Evolutionary conservation across 495 filamentous ascomycete species (phyloP).

Genomic region (Lasiosphaeria ovina): DNA sequence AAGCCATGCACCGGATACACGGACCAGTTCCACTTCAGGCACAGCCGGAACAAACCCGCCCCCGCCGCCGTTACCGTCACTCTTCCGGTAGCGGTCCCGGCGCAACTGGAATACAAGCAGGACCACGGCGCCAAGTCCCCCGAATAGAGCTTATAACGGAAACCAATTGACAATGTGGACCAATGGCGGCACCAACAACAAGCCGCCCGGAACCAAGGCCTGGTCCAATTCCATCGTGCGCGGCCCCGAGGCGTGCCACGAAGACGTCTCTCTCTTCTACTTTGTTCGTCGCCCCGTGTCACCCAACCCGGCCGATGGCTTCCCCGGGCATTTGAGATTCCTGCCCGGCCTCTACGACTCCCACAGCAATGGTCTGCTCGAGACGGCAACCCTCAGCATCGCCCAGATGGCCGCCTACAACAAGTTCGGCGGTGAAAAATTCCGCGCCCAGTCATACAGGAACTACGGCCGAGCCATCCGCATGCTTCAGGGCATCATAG

Average conservation of each 20-base stretch:
- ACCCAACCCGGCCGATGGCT: constrained; percentile 20
- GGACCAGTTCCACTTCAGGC: constrained; percentile 28
- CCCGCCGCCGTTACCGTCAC: not conserved
- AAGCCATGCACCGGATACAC: constrained; percentile 27
- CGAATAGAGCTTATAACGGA: too few species aligned
- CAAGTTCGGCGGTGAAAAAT: constrained; percentile 23
- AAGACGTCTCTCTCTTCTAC: constrained; percentile 26
- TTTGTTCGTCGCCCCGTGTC: constrained; percentile 26
- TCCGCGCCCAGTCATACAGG: constrained; percentile 21
- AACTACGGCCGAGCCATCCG: constrained; percentile 7
- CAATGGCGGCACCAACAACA: too few species aligned
- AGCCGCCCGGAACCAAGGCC: not conserved
- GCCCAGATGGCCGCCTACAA: constrained; percentile 30
- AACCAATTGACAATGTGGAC: too few species aligned
- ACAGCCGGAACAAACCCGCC: constrained; percentile 13
- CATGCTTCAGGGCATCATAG: too few species aligned
- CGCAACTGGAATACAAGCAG: constrained; percentile 7
- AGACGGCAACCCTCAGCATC: not conserved
- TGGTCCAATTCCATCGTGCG: constrained; percentile 11
- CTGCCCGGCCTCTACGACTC: constrained; percentile 23
- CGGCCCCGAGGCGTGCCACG: constrained; percentile 15
- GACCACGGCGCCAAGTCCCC: constrained; percentile 3
- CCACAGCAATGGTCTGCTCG: constrained; percentile 19
- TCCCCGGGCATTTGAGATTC: constrained; percentile 26
- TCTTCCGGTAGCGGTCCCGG: not conserved